Evolutionary conservation across 345 rosid genomes (phyloP).

Genomic region (sweet orange (Citrus sinensis)): DVS_A1.0 CM039161.1:21435501-21436000

Average conservation of each 20-base stretch:
- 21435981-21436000: slow-evolving; percentile 34
- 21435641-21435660: slow-evolving; percentile 10
- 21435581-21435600: slow-evolving; percentile 20
- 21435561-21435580: slow-evolving; percentile 16
- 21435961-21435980: slow-evolving; percentile 32
- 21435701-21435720: slow-evolving; percentile 27
- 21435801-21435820: slow-evolving; percentile 35
- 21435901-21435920: slow-evolving; percentile 38
- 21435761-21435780: slow-evolving; percentile 22
- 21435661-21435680: slow-evolving; percentile 31
- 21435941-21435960: slow-evolving; percentile 40
- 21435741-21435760: slow-evolving; percentile 39
- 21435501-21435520: neutral
- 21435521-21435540: slow-evolving; percentile 13
- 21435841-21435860: slow-evolving; percentile 41
- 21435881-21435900: slow-evolving; percentile 44
- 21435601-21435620: slow-evolving; percentile 22
- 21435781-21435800: slow-evolving; percentile 35
- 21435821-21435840: slow-evolving; percentile 34
- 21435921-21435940: slow-evolving; percentile 37
- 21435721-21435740: slow-evolving; percentile 42
- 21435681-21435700: slow-evolving; percentile 29
- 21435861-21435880: slow-evolving; percentile 42
- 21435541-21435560: slow-evolving; percentile 13
- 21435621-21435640: neutral